Conservation (phyloP, 257 asterid genomes). For the Galeopsis tetrahit region DNA sequence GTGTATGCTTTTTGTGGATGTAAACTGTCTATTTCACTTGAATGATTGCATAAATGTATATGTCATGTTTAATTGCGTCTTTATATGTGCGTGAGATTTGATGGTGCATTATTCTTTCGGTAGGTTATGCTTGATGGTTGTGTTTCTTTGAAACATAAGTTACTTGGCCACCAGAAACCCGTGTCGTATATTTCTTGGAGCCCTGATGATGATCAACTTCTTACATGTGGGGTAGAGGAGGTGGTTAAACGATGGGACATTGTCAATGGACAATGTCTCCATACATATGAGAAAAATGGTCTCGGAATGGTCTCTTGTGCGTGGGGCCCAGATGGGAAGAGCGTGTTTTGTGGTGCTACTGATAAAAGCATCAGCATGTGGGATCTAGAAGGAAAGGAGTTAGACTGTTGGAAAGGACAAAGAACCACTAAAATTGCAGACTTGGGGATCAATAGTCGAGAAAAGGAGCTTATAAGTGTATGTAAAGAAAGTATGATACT, state of each 20-base stretch:
- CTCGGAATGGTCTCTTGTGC: constrained; percentile 85
- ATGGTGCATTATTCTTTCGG: background rate
- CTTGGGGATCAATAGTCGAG: constrained; percentile 64
- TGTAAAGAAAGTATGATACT: constrained; percentile 64
- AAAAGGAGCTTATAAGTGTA: constrained; percentile 72
- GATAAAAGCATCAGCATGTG: constrained; percentile 87
- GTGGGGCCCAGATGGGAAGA: constrained; percentile 80
- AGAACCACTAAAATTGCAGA: constrained; percentile 68
- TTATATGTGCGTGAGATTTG: constrained; percentile 2
- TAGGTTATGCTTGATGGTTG: constrained; percentile 40
- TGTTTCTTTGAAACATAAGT: constrained; percentile 35
- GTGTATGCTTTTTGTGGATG: background rate
- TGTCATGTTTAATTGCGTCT: background rate
- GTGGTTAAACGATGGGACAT: constrained; percentile 81
- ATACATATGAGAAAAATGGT: constrained; percentile 64
- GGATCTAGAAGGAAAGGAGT: constrained; percentile 87
- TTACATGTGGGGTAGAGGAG: constrained; percentile 91
- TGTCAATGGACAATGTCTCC: constrained; percentile 75
- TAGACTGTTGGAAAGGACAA: constrained; percentile 87
- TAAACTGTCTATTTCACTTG: background rate
- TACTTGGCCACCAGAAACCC: constrained; percentile 67
- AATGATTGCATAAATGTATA: constrained; percentile 8
- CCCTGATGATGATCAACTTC: constrained; percentile 74
- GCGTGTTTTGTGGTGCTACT: constrained; percentile 68
- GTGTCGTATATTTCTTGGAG: constrained; percentile 85